A percentile compares a stretch with the other conserved stretches of the same genome.
phyloP scores from a whole-genome alignment of 2,329 filamentous ascomycete species.

The Xylaria sp. region DNA sequence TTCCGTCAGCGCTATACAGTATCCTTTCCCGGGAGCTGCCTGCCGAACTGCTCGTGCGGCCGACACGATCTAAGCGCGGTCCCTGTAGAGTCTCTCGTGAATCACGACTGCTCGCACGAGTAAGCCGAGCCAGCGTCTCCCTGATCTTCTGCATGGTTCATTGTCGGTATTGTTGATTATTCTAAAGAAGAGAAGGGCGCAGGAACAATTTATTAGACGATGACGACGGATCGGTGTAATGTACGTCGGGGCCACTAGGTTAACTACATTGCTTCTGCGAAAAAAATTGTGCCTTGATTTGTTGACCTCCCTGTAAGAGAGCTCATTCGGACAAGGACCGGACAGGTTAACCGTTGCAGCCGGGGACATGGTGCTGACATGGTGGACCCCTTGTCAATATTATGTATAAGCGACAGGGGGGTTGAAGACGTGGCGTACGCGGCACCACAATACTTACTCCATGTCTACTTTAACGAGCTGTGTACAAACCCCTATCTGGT shows the following conservation, averaged over 20 bases:
- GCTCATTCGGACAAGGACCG: conserved; percentile 30
- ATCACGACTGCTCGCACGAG: conserved; percentile 42
- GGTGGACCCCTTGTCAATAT: conserved; percentile 21
- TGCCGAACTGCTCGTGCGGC: conserved; percentile 45
- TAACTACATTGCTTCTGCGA: conserved; percentile 14
- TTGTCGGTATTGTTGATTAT: conserved; percentile 23
- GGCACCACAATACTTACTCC: conserved; percentile 1
- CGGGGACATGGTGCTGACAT: conserved; percentile 35
- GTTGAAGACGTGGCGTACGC: conserved; percentile 10
- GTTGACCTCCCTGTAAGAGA: conserved; percentile 19
- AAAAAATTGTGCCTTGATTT: conserved; percentile 28
- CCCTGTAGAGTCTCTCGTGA: conserved; percentile 40
- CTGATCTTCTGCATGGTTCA: conserved; percentile 48
- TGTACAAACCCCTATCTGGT: not conserved
- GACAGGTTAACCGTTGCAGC: conserved; percentile 34
- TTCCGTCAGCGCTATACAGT: conserved; percentile 41
- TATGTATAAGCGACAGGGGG: conserved; percentile 17
- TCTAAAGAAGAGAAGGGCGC: conserved; percentile 21
- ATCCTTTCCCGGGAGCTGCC: conserved; percentile 45
- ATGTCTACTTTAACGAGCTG: not conserved
- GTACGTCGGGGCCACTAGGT: conserved; percentile 1
- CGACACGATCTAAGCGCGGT: conserved; percentile 44
- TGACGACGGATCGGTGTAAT: conserved; percentile 12
- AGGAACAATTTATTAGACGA: conserved; percentile 15
- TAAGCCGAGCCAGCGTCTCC: conserved; percentile 46